Evolutionary conservation across 495 filamentous ascomycete species (phyloP).

Genomic region (Aspergillus nidulans): DNA sequence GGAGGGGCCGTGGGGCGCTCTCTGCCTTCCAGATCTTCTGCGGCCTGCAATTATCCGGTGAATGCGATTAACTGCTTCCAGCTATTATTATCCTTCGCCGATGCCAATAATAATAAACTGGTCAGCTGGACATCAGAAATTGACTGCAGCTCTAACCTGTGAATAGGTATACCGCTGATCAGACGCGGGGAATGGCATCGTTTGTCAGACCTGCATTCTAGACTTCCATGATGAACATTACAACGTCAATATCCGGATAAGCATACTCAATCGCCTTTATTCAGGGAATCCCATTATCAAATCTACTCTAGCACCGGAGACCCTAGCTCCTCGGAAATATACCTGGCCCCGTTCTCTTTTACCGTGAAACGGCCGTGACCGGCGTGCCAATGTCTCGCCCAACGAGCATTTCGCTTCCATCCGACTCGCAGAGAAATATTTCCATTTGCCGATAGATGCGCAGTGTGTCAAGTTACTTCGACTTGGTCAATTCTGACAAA

Average conservation of each 20-base stretch:
- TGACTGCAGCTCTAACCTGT: neutral
- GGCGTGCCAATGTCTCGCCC: neutral
- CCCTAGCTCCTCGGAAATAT: slow-evolving; percentile 14
- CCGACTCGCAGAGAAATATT: neutral
- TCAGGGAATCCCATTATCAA: slow-evolving; percentile 9
- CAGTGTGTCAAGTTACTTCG: neutral
- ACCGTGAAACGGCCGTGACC: neutral
- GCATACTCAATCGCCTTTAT: neutral
- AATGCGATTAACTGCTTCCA: neutral
- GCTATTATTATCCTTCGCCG: neutral
- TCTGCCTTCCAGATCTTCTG: neutral
- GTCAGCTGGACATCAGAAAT: slow-evolving; percentile 12
- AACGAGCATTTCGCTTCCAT: neutral
- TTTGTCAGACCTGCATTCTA: slow-evolving; percentile 19
- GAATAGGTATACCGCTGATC: neutral
- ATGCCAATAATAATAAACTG: neutral
- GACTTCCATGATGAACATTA: neutral
- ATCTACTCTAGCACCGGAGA: neutral
- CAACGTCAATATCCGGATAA: neutral
- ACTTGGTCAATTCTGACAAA: neutral
- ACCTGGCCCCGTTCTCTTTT: neutral
- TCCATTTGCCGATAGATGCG: neutral
- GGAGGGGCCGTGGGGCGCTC: slow-evolving; percentile 32
- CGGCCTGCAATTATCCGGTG: neutral
- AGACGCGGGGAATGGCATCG: neutral